Percentiles rank a stretch among this genome's conserved stretches.
Evolutionary conservation across 2,329 filamentous ascomycete genomes (phyloP).

Genomic region (Emmonsiellopsis sp.): DNA sequence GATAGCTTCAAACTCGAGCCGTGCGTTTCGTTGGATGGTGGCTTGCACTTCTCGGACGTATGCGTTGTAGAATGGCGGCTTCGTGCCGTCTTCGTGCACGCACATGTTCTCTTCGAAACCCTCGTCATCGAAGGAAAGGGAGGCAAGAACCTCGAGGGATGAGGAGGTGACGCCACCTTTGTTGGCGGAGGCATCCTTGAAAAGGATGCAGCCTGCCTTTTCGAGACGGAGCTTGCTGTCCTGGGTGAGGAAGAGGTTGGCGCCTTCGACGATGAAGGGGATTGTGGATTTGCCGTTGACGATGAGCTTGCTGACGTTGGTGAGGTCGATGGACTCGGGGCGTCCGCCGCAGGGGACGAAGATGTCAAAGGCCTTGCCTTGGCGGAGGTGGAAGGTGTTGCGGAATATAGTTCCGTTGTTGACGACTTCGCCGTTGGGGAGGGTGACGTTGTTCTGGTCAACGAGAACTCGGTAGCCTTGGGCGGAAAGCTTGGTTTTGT

Average conservation of each 20-base stretch:
- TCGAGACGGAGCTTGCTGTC: conserved; percentile 94
- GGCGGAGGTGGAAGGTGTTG: conserved; percentile 90
- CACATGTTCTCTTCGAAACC: conserved; percentile 94
- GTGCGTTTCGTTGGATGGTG: conserved; percentile 83
- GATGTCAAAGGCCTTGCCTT: conserved; percentile 65
- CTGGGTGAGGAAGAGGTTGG: conserved; percentile 97
- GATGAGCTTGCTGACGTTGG: conserved; percentile 79
- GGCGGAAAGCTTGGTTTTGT: conserved; percentile 72
- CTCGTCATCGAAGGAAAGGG: conserved; percentile 84
- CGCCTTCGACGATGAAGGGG: conserved; percentile 94
- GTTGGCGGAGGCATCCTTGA: conserved; percentile 97
- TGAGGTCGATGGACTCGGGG: conserved; percentile 91
- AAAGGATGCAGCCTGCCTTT: conserved; percentile 86
- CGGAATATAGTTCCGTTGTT: conserved; percentile 92
- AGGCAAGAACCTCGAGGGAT: conserved; percentile 89
- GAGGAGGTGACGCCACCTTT: conserved; percentile 98
- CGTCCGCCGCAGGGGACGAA: conserved; percentile 96
- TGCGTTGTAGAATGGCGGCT: conserved; percentile 81
- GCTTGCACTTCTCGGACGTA: conserved; percentile 90
- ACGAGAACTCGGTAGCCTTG: conserved; percentile 87
- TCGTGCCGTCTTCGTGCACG: conserved; percentile 63
- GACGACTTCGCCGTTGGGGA: conserved; percentile 78
- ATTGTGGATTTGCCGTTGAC: conserved; percentile 77
- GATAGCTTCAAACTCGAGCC: conserved; percentile 94
- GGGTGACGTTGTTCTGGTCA: conserved; percentile 79